These are phyloP conservation scores for Trichoderma erinaceum DNA, from an alignment of 495 filamentous ascomycete species.

Conservation along the genomic window DNA sequence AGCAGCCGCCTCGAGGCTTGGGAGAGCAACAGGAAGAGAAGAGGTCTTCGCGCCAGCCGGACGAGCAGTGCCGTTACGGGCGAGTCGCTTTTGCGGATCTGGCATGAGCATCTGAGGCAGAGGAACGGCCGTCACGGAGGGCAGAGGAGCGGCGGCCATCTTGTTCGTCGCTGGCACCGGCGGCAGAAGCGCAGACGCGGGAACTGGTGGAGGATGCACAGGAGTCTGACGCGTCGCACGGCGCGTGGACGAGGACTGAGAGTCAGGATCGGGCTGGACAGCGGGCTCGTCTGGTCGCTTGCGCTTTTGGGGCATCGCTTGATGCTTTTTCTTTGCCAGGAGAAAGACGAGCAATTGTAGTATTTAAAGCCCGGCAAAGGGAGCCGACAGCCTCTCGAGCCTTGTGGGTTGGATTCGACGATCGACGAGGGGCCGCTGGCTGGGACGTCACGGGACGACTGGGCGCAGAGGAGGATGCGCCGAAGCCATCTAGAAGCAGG, in stretches of 20 bases:
- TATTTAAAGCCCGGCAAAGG: background rate
- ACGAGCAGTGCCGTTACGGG: background rate
- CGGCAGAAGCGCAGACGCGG: constrained; percentile 9
- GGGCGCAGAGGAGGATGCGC: background rate
- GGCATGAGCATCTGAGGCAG: constrained; percentile 1
- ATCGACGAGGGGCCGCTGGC: background rate
- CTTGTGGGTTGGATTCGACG: background rate
- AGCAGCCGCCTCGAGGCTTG: background rate
- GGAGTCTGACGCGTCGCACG: constrained; percentile 41
- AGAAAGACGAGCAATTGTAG: background rate
- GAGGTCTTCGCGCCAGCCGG: background rate
- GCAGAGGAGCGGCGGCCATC: background rate
- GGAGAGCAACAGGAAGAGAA: background rate
- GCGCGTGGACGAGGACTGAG: constrained; percentile 24
- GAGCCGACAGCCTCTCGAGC: constrained; percentile 3
- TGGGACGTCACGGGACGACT: background rate
- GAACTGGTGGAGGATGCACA: constrained; percentile 23
- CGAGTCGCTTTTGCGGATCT: constrained; percentile 6
- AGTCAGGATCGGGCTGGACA: constrained; percentile 17
- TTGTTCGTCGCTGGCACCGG: background rate
- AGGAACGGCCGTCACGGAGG: constrained; percentile 4
- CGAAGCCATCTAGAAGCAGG: constrained; percentile 7
- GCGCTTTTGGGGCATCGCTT: constrained; percentile 39
- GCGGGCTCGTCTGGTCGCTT: constrained; percentile 30
- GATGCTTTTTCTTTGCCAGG: background rate